Percentiles rank a stretch among this genome's conserved stretches.
Evolutionary conservation across 2,329 filamentous ascomycete species (phyloP).

Genomic region (Bipolaris gigantea): DNA sequence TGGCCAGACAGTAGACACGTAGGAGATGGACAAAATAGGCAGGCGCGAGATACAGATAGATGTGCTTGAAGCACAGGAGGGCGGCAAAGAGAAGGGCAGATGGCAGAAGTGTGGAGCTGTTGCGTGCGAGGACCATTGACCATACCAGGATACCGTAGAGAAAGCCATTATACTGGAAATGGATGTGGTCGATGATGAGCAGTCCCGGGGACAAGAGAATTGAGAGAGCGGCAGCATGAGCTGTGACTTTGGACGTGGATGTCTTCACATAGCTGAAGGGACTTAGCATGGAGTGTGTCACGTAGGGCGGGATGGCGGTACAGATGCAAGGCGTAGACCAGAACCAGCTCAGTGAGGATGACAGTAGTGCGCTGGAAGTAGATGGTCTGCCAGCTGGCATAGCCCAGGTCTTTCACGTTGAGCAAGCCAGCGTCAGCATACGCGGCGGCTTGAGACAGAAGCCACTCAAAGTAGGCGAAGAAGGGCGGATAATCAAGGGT

Average conservation of each 20-base stretch:
- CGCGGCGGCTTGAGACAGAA: slow-evolving; percentile 77
- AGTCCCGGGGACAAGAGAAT: slow-evolving; percentile 89
- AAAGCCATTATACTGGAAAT: slow-evolving; percentile 98
- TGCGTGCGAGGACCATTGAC: slow-evolving; percentile 80
- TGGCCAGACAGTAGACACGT: slow-evolving; percentile 83
- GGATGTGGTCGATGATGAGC: slow-evolving; percentile 96
- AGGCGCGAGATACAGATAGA: slow-evolving; percentile 93
- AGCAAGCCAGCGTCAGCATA: slow-evolving; percentile 82
- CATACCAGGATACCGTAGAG: slow-evolving; percentile 89
- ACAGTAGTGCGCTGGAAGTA: slow-evolving; percentile 93
- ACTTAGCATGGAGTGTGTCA: slow-evolving; percentile 15
- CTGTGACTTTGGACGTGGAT: slow-evolving; percentile 71
- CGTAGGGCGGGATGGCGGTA: slow-evolving; percentile 44
- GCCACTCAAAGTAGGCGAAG: slow-evolving; percentile 96
- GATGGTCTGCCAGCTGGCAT: slow-evolving; percentile 90
- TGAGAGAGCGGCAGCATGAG: slow-evolving; percentile 84
- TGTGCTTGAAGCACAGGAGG: slow-evolving; percentile 93
- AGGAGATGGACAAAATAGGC: slow-evolving; percentile 94
- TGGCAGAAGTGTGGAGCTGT: slow-evolving; percentile 70
- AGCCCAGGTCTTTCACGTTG: slow-evolving; percentile 74
- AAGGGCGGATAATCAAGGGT: slow-evolving; percentile 98
- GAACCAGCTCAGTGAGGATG: slow-evolving; percentile 78
- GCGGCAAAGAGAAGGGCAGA: slow-evolving; percentile 84
- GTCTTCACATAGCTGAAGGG: slow-evolving; percentile 70
- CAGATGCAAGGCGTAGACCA: slow-evolving; percentile 80